A percentile compares a stretch with the other conserved stretches of the same genome.
phyloP scores from a whole-genome alignment of 495 filamentous ascomycete species.

The Amniculicola lignicola region DNA sequence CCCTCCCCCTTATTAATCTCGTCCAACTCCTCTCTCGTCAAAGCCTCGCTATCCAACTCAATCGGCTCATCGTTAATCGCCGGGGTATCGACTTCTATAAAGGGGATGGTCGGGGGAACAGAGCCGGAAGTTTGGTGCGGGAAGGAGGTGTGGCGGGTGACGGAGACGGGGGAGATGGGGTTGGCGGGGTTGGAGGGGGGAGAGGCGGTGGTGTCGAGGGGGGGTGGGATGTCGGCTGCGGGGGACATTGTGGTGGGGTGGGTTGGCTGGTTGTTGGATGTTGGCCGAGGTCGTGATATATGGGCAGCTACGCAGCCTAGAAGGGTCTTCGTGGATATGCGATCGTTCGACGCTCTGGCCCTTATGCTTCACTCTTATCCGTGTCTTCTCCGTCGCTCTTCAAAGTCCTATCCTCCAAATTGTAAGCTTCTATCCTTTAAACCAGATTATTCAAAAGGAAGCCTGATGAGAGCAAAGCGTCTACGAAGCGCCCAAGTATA shows the following conservation, averaged over 20 bases:
- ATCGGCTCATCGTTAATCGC: constrained; percentile 40
- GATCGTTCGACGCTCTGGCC: too few species aligned
- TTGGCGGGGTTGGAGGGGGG: not conserved
- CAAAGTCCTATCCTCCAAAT: too few species aligned
- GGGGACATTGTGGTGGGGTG: not conserved
- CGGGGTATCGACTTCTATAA: constrained; percentile 28
- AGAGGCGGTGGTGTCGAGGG: not conserved
- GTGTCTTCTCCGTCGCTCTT: too few species aligned
- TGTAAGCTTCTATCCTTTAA: too few species aligned
- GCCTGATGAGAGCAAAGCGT: too few species aligned
- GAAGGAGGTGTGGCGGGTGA: constrained; percentile 24
- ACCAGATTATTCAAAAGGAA: too few species aligned
- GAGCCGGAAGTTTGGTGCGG: constrained; percentile 29
- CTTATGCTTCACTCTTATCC: too few species aligned
- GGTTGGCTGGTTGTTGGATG: too few species aligned
- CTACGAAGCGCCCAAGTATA: too few species aligned
- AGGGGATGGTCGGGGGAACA: constrained; percentile 18
- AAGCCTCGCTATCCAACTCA: constrained; percentile 36
- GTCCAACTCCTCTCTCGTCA: constrained; percentile 1
- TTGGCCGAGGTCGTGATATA: too few species aligned
- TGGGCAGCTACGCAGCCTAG: too few species aligned
- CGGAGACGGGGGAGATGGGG: constrained; percentile 17
- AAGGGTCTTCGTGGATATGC: too few species aligned
- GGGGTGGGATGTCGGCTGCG: constrained; percentile 6
- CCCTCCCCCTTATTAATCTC: not conserved